A percentile compares a stretch with the other conserved stretches of the same genome.
These are phyloP conservation scores for Diophrys sp. DNA, from an alignment of 73 alveolate species.

Conservation along the genomic window DNA sequence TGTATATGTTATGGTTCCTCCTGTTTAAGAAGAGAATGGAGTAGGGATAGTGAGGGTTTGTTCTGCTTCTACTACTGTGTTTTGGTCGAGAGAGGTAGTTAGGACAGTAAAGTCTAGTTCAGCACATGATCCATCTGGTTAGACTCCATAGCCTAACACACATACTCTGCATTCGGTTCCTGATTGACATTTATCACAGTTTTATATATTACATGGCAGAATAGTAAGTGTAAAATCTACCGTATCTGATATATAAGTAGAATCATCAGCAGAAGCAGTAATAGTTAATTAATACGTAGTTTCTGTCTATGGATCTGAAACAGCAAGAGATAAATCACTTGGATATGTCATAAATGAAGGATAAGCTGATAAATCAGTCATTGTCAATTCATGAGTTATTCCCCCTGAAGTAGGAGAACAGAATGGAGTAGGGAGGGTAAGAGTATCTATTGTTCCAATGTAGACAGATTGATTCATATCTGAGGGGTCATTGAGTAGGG, in stretches of 20 bases:
- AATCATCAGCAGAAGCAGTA: background rate
- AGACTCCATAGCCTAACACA: background rate
- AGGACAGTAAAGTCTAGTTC: too few relatives aligned
- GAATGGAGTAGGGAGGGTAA: background rate
- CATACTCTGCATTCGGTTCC: background rate
- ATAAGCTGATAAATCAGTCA: too few relatives aligned
- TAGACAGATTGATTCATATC: background rate
- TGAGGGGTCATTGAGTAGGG: background rate
- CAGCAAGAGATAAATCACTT: too few relatives aligned
- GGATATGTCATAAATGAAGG: too few relatives aligned
- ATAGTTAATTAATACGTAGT: too few relatives aligned
- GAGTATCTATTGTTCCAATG: background rate
- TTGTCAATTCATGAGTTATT: background rate
- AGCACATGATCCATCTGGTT: too few relatives aligned
- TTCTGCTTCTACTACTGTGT: background rate
- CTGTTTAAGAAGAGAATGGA: background rate
- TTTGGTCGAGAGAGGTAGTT: background rate
- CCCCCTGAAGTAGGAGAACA: background rate
- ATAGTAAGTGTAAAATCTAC: background rate
- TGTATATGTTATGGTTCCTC: background rate
- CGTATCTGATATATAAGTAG: background rate
- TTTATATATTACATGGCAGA: background rate
- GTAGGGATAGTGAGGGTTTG: background rate
- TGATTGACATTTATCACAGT: background rate
- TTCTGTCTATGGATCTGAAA: too few relatives aligned